Evolutionary conservation across 345 rosid species (phyloP).

Genomic region (Eucalyptus tenuipes): DNA sequence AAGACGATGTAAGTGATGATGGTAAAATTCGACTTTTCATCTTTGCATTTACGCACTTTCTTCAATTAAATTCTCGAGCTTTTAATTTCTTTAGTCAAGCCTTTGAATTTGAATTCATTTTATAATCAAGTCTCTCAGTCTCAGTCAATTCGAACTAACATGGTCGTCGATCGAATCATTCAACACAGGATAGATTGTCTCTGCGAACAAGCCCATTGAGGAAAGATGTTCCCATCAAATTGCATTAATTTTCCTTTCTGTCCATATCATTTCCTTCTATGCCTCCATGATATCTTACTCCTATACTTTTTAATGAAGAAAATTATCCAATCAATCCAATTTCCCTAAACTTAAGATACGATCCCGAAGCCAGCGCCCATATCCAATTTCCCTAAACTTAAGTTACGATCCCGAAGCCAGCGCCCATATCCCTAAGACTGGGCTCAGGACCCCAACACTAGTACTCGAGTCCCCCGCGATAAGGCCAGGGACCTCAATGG

Average conservation of each 20-base stretch:
- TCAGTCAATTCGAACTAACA: not conserved
- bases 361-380: not conserved
- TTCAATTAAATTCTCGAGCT: not conserved
- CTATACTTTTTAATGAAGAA: not conserved
- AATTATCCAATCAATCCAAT: not conserved
- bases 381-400: not conserved
- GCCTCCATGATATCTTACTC: not conserved
- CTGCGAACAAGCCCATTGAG: not conserved
- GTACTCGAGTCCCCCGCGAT: not conserved
- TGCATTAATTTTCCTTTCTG: not conserved
- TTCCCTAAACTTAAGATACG: too few species aligned
- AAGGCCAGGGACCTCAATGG: not conserved
- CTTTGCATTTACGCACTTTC: not conserved
- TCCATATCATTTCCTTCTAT: not conserved
- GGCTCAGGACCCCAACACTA: not conserved
- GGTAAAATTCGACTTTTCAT: not conserved
- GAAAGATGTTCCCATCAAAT: not conserved
- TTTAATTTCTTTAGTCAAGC: not conserved
- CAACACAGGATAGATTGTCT: not conserved
- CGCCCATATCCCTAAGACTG: not conserved
- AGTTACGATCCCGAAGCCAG: not conserved
- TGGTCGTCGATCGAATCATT: not conserved
- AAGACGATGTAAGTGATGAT: not conserved
- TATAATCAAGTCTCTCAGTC: not conserved
- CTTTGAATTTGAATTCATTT: not conserved